phyloP scores from a whole-genome alignment of 306 rosid genomes.

The Lagenaria siceraria region DNA sequence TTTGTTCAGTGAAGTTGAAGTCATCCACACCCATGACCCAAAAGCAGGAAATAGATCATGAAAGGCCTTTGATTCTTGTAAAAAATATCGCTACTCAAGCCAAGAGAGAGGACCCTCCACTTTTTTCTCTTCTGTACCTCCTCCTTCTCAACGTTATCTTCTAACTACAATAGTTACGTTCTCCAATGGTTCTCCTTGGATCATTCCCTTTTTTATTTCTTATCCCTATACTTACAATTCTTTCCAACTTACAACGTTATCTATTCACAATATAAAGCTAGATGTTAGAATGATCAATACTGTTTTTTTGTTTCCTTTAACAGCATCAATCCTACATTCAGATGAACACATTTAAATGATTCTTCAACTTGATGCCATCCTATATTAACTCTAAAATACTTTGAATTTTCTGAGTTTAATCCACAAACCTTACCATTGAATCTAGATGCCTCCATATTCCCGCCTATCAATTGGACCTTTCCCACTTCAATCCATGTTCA shows the following conservation, averaged over 20 bases:
- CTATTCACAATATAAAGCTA: background rate
- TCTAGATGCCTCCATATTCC: background rate
- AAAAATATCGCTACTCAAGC: background rate
- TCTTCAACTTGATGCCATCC: background rate
- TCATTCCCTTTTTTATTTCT: background rate
- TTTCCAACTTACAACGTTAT: no score
- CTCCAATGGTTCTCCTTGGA: background rate
- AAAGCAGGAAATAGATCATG: background rate
- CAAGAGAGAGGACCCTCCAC: background rate
- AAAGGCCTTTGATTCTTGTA: background rate
- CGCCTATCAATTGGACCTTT: background rate
- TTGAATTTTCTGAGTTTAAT: background rate
- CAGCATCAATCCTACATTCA: background rate
- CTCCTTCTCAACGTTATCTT: background rate
- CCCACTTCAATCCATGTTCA: background rate
- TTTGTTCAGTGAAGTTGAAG: background rate
- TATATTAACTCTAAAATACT: background rate
- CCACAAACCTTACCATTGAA: background rate
- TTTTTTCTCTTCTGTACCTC: background rate
- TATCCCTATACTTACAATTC: no score
- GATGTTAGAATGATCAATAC: background rate
- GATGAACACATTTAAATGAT: background rate
- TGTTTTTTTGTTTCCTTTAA: background rate
- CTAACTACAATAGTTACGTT: background rate
- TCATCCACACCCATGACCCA: background rate